These are phyloP conservation scores for Acorus calamus DNA, from an alignment of 106 monocot species.

Conservation along the genomic window DNA sequence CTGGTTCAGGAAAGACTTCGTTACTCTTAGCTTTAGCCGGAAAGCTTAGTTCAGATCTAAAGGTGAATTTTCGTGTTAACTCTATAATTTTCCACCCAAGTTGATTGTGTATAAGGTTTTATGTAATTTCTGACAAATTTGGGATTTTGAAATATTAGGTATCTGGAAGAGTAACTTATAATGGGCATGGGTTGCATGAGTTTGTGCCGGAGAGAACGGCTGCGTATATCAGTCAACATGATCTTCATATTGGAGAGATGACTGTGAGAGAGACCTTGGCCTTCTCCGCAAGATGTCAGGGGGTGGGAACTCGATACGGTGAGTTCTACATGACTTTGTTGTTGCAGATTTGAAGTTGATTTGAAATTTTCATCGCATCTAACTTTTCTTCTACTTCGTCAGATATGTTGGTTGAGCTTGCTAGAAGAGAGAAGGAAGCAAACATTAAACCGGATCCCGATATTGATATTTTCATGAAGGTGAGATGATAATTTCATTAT, in stretches of 20 bases:
- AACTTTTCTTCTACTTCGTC: background rate
- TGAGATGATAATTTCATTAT: background rate
- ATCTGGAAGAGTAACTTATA: conserved; percentile 56
- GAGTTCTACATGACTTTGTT: conserved; percentile 2
- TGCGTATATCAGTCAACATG: conserved; percentile 81
- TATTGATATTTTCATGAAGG: conserved; percentile 77
- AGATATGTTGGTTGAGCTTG: conserved; percentile 72
- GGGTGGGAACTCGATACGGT: conserved; percentile 75
- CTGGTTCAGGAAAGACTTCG: conserved; percentile 61
- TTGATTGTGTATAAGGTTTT: background rate
- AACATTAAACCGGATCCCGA: conserved; percentile 65
- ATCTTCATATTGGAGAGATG: conserved; percentile 73
- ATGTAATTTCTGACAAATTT: background rate
- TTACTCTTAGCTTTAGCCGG: conserved; percentile 57
- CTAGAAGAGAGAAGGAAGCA: conserved; percentile 62
- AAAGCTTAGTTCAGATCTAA: conserved; percentile 38
- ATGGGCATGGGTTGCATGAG: conserved; percentile 65
- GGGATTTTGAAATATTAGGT: conserved; percentile 13
- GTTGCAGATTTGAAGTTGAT: background rate
- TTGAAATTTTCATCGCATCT: too few species aligned
- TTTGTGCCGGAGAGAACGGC: conserved; percentile 65
- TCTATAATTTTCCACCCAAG: background rate
- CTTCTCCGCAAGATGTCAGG: conserved; percentile 71
- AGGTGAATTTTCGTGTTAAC: conserved; percentile 16
- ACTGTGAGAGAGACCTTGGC: conserved; percentile 66